Percentiles rank a stretch among this genome's conserved stretches.
These are phyloP conservation scores for Fusarium lyarnte DNA, from an alignment of 2,329 filamentous ascomycete species.

Conservation along the genomic window DNA sequence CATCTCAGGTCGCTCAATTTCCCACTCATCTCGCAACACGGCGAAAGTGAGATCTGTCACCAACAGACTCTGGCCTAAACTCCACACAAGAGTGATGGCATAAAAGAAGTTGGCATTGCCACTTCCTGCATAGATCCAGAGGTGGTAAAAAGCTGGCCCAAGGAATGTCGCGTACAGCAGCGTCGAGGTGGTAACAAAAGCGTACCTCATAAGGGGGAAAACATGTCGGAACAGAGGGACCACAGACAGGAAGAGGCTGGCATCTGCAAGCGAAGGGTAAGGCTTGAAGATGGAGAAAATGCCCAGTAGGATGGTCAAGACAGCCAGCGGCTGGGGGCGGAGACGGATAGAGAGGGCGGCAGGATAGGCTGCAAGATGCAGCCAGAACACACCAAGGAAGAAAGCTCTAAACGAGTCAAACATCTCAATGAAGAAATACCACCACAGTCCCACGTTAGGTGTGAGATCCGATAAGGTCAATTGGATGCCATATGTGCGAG, in stretches of 20 bases:
- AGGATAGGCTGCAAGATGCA: constrained; percentile 91
- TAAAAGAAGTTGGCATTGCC: constrained; percentile 99
- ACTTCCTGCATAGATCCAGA: constrained; percentile 98
- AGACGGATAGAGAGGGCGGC: constrained; percentile 85
- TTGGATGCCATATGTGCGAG: constrained; percentile 92
- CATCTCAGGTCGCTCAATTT: constrained; percentile 89
- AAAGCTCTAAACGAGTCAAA: constrained; percentile 98
- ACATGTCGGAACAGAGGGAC: constrained; percentile 90
- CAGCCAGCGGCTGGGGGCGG: constrained; percentile 85
- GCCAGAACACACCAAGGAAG: constrained; percentile 97
- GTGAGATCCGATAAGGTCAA: constrained; percentile 91
- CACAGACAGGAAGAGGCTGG: constrained; percentile 83
- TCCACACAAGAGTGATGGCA: constrained; percentile 99
- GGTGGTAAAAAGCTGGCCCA: constrained; percentile 93
- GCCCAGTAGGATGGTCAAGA: constrained; percentile 84
- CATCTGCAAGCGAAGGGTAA: constrained; percentile 92
- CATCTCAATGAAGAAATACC: constrained; percentile 99
- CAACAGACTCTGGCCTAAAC: constrained; percentile 84
- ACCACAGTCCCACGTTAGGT: constrained; percentile 96
- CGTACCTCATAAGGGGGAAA: constrained; percentile 92
- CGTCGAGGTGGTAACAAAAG: constrained; percentile 84
- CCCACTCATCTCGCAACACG: constrained; percentile 90
- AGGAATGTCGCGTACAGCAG: constrained; percentile 89
- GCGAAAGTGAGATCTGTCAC: constrained; percentile 91
- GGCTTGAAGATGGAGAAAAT: constrained; percentile 97